Evolutionary conservation across 371 early-diverging fungal species (phyloP).

Genomic region (Mucor saturninus): DNA sequence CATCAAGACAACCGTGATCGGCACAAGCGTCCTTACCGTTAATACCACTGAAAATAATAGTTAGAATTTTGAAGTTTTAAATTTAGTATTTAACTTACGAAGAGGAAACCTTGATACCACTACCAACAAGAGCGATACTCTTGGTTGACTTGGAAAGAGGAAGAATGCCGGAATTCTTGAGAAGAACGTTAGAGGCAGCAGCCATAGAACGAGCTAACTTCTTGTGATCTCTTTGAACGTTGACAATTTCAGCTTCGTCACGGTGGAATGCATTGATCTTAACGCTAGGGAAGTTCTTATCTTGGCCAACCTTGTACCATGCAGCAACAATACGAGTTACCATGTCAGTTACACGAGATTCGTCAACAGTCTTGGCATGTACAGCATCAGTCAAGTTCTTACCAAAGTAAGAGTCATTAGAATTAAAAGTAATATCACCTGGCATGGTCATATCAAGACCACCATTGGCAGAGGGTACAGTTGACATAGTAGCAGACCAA

Average conservation of each 20-base stretch:
- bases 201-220: conserved; percentile 47
- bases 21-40: neutral
- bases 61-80: neutral
- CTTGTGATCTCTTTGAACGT: conserved; percentile 50
- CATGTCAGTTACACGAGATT: conserved; percentile 57
- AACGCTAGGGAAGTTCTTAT: conserved; percentile 46
- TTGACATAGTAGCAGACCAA: conserved; percentile 41
- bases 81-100: conserved; percentile 19
- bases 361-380: conserved; percentile 28
- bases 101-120: conserved; percentile 43
- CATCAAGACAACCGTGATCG: conserved; percentile 37
- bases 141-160: conserved; percentile 37
- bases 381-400: conserved; percentile 40
- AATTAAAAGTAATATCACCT: conserved; percentile 36
- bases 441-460: conserved; percentile 72
- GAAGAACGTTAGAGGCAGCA: conserved; percentile 56
- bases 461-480: conserved; percentile 38
- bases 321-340: conserved; percentile 61
- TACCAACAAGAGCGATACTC: conserved; percentile 55
- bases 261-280: conserved; percentile 33
- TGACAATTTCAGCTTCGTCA: conserved; percentile 26
- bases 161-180: conserved; percentile 48
- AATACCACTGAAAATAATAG: neutral
- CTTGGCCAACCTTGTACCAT: conserved; percentile 54
- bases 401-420: conserved; percentile 40